Evolutionary conservation across 1,284 basidiomycete genomes (phyloP), one percentile per base, ranked within the genome.

Genomic region (Irpex lacteus): DNA sequence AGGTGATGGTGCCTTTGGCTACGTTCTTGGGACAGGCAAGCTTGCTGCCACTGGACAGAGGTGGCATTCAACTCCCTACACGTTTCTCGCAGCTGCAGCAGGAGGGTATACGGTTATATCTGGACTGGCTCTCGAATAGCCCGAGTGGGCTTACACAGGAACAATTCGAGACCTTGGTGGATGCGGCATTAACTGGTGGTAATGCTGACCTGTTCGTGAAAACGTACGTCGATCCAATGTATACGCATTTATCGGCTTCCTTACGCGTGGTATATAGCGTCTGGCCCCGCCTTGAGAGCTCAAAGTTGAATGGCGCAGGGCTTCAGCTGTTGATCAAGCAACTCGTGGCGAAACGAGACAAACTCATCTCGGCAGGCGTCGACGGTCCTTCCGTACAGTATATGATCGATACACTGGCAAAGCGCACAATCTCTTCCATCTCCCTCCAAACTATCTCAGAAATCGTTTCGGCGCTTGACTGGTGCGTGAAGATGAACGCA

Each of bases 1-100:
- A 3, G 7, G 40, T 63, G 0, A 63, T 60, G 57, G 59, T 66
- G 11, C 62, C 65, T 2, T 54, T 66, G 8, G 21, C 53, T 5
- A 34, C n/a, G 6, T 44, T 44, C 15, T 15, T 44, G 40, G 40
- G 40, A 26, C 26, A 26, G 26, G 26, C 26, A 3, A 26, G 26
- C 26, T 26, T 3, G 3, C 26, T 26, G 3, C 15, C 40, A 3
- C 15, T 15, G 40, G 15, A 44, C 8, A 6, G 40, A 2, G 40
- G 38, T 26, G 21, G 21, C 21, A 44, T 44, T 15, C 40, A 15
- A 15, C 3, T 44, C 15, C 40, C 40, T 15, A 11, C 40, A 11
- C 40, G 40, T 44, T 44, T 44, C 40, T 2, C 11, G 4, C 40
- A 44, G 2, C 40, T 44, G 40, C 40, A 44, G 40, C 40, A 44